Evolutionary conservation across 2,329 filamentous ascomycete genomes (phyloP).

Genomic region (Pseudocercospora eumusae): DNA sequence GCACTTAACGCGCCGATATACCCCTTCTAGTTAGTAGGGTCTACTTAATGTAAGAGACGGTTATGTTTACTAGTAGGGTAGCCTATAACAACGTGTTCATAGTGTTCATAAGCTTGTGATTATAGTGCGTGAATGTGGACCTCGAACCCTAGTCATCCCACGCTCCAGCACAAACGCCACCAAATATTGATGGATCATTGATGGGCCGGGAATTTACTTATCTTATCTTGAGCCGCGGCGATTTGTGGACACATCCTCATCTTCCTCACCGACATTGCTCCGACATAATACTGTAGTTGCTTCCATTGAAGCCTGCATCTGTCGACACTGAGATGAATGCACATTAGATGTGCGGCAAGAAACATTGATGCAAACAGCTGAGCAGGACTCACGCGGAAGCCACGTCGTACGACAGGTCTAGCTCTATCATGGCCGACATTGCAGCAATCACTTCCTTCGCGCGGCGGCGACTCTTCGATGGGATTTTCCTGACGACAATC

Average conservation of each 20-base stretch:
- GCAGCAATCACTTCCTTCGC: background rate
- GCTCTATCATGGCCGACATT: slow-evolving; percentile 5
- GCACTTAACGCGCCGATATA: too few relatives aligned
- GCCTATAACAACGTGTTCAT: too few relatives aligned
- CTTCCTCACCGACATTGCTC: background rate
- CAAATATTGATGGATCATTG: background rate
- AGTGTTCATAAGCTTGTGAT: too few relatives aligned
- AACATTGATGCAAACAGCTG: background rate
- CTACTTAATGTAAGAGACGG: too few relatives aligned
- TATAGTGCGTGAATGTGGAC: too few relatives aligned
- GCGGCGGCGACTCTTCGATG: background rate
- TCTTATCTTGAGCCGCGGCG: background rate
- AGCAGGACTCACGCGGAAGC: background rate
- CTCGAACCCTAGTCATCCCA: too few relatives aligned
- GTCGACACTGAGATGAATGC: background rate
- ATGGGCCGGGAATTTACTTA: too few relatives aligned
- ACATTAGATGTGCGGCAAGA: background rate
- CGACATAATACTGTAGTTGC: background rate
- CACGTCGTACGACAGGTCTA: background rate
- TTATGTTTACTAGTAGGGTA: too few relatives aligned
- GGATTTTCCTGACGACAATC: background rate
- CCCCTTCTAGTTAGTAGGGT: too few relatives aligned
- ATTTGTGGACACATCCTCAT: background rate
- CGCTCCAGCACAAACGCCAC: background rate
- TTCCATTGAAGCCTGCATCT: background rate